Conservation (phyloP, 139 green algal genomes). For the Micromonas pusilla region DNA sequence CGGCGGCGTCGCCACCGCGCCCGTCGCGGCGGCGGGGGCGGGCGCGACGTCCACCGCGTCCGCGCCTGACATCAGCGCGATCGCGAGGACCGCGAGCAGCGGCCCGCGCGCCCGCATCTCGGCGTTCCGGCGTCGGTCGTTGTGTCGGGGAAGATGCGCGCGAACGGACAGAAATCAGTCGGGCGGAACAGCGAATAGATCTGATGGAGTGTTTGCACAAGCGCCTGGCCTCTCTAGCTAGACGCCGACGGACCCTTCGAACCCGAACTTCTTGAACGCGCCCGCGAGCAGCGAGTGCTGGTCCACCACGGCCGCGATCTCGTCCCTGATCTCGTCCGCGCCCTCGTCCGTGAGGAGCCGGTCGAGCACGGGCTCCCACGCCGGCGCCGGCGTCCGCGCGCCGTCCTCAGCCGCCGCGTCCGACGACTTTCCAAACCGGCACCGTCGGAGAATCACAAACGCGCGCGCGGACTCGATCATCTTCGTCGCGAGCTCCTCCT, state of each 20-base stretch:
- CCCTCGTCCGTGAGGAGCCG: neutral
- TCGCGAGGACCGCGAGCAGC: too few relatives aligned
- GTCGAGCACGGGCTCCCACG: slow-evolving; percentile 13
- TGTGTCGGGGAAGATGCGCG: too few relatives aligned
- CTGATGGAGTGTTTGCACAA: too few relatives aligned
- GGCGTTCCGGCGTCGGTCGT: too few relatives aligned
- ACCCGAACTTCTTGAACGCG: slow-evolving; percentile 8
- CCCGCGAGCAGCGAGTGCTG: slow-evolving; percentile 5
- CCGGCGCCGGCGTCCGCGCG: too few relatives aligned
- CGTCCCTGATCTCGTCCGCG: neutral
- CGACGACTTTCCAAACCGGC: neutral
- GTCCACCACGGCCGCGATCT: neutral
- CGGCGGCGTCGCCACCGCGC: neutral
- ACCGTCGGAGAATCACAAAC: neutral
- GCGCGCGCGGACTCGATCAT: neutral
- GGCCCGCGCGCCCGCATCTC: too few relatives aligned
- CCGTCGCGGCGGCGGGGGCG: too few relatives aligned
- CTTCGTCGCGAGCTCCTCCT: neutral
- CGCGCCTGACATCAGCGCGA: too few relatives aligned
- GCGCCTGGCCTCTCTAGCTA: neutral
- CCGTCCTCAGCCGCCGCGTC: neutral
- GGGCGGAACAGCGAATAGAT: too few relatives aligned
- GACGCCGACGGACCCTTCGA: neutral
- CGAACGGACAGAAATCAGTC: too few relatives aligned
- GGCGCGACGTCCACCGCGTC: neutral